Conservation (phyloP, 768 basidiomycete species). For the Suillus occidentalis region DNA sequence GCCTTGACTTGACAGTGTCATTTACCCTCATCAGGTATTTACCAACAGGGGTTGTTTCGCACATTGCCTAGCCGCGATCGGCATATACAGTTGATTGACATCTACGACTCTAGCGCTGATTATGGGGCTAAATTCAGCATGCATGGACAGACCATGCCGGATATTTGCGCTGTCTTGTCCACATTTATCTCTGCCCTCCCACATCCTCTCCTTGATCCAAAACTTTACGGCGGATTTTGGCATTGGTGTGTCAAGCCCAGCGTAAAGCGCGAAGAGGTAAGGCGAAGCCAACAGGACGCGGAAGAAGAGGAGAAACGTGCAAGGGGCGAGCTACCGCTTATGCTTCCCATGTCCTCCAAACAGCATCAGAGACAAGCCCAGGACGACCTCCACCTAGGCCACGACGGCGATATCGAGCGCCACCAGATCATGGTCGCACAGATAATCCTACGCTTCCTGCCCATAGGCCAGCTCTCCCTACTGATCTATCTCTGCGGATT, state of each 20-base stretch:
- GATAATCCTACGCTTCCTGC: conserved; percentile 49
- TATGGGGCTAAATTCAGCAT: conserved; percentile 26
- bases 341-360: conserved; percentile 11
- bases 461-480: conserved; percentile 39
- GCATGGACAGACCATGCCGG: conserved; percentile 39
- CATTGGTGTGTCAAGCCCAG: conserved; percentile 45
- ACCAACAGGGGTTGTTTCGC: conserved; percentile 43
- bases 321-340: conserved; percentile 25
- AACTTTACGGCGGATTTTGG: conserved; percentile 43
- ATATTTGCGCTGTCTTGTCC: conserved; percentile 46
- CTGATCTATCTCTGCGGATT: conserved; percentile 47
- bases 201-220: conserved; percentile 42
- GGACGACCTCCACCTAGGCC: conserved; percentile 17
- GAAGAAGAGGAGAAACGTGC: conserved; percentile 34
- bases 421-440: conserved; percentile 42
- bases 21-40: conserved; percentile 35
- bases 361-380: conserved; percentile 11
- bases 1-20: conserved; percentile 2
- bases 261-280: conserved; percentile 33
- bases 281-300: conserved; percentile 28
- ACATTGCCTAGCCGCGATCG: conserved; percentile 41
- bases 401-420: conserved; percentile 28
- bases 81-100: conserved; percentile 37
- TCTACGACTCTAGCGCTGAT: conserved; percentile 36
- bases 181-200: conserved; percentile 50